Conservation (phyloP, 148 eudicot genomes). For the Rhododendron ovatum region DNA sequence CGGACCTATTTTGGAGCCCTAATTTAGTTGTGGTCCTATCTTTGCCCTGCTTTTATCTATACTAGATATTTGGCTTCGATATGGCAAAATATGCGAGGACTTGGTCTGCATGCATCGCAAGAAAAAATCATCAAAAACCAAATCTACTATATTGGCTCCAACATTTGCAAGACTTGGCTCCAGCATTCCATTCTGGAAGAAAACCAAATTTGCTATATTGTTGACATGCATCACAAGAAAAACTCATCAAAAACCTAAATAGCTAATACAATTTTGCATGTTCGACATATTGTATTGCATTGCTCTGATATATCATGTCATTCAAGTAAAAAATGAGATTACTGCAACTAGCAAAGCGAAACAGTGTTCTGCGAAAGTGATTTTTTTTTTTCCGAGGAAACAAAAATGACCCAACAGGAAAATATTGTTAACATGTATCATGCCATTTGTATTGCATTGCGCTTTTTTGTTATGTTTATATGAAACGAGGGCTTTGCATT, state of each 20-base stretch:
- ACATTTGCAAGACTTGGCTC: constrained; percentile 79
- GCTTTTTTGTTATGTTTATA: too few relatives aligned
- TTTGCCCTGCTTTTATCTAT: too few relatives aligned
- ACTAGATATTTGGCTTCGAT: too few relatives aligned
- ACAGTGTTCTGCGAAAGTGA: not conserved
- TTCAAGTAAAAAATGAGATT: not conserved
- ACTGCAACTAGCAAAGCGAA: not conserved
- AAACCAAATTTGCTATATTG: constrained; percentile 95
- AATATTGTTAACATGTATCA: too few relatives aligned
- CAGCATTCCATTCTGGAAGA: constrained; percentile 99
- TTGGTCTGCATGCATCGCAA: too few relatives aligned
- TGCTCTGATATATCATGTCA: not conserved
- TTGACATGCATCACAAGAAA: constrained; percentile 28
- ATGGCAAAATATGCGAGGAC: constrained; percentile 27
- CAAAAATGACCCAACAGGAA: too few relatives aligned
- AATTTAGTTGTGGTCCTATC: too few relatives aligned
- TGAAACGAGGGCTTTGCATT: too few relatives aligned
- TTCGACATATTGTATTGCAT: not conserved
- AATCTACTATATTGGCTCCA: constrained; percentile 46
- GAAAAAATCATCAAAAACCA: constrained; percentile 38
- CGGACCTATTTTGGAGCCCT: too few relatives aligned
- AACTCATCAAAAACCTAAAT: not conserved
- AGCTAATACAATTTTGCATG: not conserved
- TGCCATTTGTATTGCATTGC: too few relatives aligned
- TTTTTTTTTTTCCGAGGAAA: too few relatives aligned